Evolutionary conservation across 2,329 filamentous ascomycete genomes (phyloP), one percentile per base, ranked within the genome.

Genomic region (Pezicula carpinea): DNA sequence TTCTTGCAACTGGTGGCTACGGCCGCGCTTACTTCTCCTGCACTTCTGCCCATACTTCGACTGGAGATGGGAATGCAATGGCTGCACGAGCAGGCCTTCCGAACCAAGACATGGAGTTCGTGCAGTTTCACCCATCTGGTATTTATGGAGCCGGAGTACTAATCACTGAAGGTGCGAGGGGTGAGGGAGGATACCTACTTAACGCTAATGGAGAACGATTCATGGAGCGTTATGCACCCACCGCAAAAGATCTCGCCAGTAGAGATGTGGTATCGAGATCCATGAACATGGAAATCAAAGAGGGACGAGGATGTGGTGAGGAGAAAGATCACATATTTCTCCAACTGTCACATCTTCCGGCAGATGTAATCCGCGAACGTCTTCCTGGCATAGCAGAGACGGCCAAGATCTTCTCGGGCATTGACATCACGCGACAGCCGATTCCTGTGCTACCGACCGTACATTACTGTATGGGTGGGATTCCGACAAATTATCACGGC

Each of bases 361-460:
- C 63, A 29, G 71, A 74, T 4, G 60, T 74, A 15, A 71, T 75
- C 36, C 62, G 67, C 46, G 72, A 75, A 47, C 59, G 72, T 15
- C 51, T 75, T 13, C 72, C 72, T 2, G 72, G 72, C 2, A 74
- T 75, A 35, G 69, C 71, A n/a, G 72, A 75, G 54, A 75, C 72
- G 11, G 72, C 72, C 1, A 65, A 60, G 4, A 73, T 75, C 26
- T 75, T 75, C 54, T 69, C 71, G 1, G 72, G 72, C 5, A 70
- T 75, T 14, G 71, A 75, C 51, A 69, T 75, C 18, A 73, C 70
- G 13, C 67, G 64, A 53, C 62, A 75, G 49, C 69, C 72, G 1
- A 75, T 76, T 48, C 73, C 73, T 2, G 73, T 76, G 2, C 48
- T 73, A 4, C 73, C 73, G 0, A 76, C 73, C 1, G 73, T 76